phyloP scores from a whole-genome alignment of 148 eudicot species.

The Dianthus caryophyllus region DNA sequence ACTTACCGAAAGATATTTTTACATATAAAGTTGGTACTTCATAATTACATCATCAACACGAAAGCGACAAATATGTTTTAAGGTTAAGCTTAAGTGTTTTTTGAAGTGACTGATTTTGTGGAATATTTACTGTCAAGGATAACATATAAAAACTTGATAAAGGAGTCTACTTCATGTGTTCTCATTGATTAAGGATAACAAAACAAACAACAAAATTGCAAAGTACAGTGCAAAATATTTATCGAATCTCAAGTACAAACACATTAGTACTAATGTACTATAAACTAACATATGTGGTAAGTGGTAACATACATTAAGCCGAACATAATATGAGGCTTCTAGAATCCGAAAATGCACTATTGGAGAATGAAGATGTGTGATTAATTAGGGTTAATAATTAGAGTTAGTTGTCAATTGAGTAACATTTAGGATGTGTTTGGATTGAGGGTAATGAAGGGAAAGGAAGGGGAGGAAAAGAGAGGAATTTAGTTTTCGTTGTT shows the following conservation, averaged over 20 bases:
- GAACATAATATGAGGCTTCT: no score
- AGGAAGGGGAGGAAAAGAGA: no score
- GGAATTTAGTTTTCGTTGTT: no score
- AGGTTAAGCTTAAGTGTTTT: neutral
- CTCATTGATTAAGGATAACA: neutral
- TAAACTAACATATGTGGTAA: no score
- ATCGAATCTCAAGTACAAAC: no score
- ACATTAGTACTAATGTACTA: no score
- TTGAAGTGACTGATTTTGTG: neutral
- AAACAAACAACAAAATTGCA: neutral
- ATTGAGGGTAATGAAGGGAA: no score
- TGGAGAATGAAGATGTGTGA: no score
- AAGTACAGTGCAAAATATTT: neutral
- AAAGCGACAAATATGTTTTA: neutral
- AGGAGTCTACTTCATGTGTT: neutral
- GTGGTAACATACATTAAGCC: neutral
- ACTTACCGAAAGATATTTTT: neutral
- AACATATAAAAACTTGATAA: neutral
- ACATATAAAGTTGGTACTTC: conserved; percentile 1
- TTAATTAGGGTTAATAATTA: no score
- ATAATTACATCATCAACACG: conserved; percentile 2
- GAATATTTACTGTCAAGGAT: conserved; percentile 5
- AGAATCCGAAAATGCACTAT: no score
- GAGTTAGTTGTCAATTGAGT: no score
- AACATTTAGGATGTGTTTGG: no score